Evolutionary conservation across 2,329 filamentous ascomycete species (phyloP), one percentile per base, ranked within the genome.

Genomic region (Beauveria rudraprayagi): DNA sequence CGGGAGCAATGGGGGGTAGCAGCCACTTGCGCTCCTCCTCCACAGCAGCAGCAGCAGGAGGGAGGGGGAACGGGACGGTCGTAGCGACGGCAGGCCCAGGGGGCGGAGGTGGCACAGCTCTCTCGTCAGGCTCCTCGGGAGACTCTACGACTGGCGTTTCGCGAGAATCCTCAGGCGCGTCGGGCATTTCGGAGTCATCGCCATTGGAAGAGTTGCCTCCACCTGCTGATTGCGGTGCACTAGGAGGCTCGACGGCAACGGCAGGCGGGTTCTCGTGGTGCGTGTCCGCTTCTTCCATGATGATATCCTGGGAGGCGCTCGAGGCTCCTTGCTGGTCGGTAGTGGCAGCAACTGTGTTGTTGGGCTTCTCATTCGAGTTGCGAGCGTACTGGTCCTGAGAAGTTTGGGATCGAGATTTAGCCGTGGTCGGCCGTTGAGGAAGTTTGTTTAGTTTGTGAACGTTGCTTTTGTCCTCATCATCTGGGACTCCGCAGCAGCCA

Each of bases 1-100:
- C 87, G 28, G 91, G 87, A 46, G 86, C 81, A 66, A 93, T 83
- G 1, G 92, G 87, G n/a, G 92, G 92, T 60, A 99, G 78, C 41
- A 99, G 80, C 76, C 83, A 91, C 69, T 87, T 86, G 76, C 68
- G 82, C 73, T 51, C 69, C 62, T 74, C 76, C 14, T 75, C 75
- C 17, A 72, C 72, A 22, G 75, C 74, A 52, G 76, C 76, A 26
- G 76, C 76, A 10, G 69, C 73, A 52, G 76, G 76, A 26, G 76
- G 75, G 11, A 69, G 64, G 19, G 57, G 80, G 71, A 65, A 79
- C 71, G 63, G 75, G 65, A 66, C 73, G 70, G 61, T 74, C 70
- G 72, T 71, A 28, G 73, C 69, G 8, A 79, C 76, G 28, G 75
- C 70, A 8, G 79, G 76, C 9, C 73, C 77, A 6, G 80, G 78